These are phyloP conservation scores for Priceomyces haplophilus DNA, from an alignment of 805 yeast genomes.

Conservation along the genomic window DNA sequence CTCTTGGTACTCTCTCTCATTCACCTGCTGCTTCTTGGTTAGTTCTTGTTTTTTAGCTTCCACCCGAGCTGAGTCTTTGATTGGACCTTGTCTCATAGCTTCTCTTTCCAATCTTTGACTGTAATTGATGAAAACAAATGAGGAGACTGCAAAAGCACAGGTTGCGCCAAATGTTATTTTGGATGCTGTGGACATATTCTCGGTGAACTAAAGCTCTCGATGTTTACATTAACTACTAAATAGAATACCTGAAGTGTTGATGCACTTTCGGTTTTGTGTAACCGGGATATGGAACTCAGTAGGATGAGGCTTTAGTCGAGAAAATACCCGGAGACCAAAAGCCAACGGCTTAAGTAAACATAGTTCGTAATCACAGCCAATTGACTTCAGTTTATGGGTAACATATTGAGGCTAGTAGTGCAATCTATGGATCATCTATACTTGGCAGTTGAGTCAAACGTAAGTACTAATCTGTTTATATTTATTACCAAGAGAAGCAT, in stretches of 20 bases:
- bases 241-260: background rate
- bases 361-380: background rate
- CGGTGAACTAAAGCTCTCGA: no score
- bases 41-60: slow-evolving; percentile 43
- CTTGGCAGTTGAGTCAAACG: background rate
- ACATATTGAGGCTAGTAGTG: background rate
- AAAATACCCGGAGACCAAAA: background rate
- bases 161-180: slow-evolving; percentile 68
- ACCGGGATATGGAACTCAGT: slow-evolving; percentile 7
- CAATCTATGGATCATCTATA: background rate
- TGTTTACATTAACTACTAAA: background rate
- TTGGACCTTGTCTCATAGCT: slow-evolving; percentile 76
- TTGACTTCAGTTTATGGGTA: background rate
- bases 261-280: slow-evolving; percentile 5
- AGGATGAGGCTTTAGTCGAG: slow-evolving; percentile 3
- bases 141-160: slow-evolving; percentile 50
- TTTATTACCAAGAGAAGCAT: background rate
- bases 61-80: slow-evolving; percentile 72
- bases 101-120: slow-evolving; percentile 69
- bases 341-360: background rate
- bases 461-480: background rate
- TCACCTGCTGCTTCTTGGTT: slow-evolving; percentile 45
- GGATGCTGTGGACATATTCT: slow-evolving; percentile 72
- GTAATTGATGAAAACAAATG: slow-evolving; percentile 67
- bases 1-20: slow-evolving; percentile 62